phyloP scores from a whole-genome alignment of 768 basidiomycete species.

The Suillus cothurnatus region DNA sequence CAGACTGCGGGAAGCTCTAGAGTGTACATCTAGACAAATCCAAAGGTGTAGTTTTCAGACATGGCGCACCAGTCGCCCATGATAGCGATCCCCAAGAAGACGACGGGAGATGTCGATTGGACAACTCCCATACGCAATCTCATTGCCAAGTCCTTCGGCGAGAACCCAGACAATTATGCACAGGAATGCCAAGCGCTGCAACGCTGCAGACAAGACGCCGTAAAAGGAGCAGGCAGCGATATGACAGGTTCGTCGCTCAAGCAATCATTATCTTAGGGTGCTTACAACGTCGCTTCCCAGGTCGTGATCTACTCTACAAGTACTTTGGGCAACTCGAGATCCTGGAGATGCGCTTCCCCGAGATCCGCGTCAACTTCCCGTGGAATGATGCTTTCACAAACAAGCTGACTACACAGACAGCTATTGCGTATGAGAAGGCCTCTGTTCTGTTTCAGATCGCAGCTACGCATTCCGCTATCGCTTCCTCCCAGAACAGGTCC shows the following conservation, averaged over 20 bases:
- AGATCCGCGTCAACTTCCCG: conserved; percentile 93
- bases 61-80: conserved; percentile 86
- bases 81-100: conserved; percentile 91
- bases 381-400: conserved; percentile 97
- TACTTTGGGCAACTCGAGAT: conserved; percentile 99
- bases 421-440: conserved; percentile 97
- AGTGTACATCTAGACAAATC: background rate
- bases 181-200: conserved; percentile 85
- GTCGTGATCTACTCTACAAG: conserved; percentile 94
- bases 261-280: conserved; percentile 5
- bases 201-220: conserved; percentile 93
- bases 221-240: conserved; percentile 95
- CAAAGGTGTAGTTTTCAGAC: conserved; percentile 5
- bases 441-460: conserved; percentile 97
- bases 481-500: conserved; percentile 78
- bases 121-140: conserved; percentile 81
- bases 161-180: conserved; percentile 86
- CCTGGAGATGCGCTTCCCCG: conserved; percentile 94
- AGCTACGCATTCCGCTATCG: conserved; percentile 90
- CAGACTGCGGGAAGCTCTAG: background rate
- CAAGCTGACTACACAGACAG: conserved; percentile 93
- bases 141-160: conserved; percentile 91
- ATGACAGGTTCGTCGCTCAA: conserved; percentile 66
- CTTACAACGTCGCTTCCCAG: conserved; percentile 38
- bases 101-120: conserved; percentile 98